Percentiles rank a stretch among this genome's conserved stretches.
Conservation (phyloP, 495 filamentous ascomycete species). For the Xeromyces bisporus region DNA sequence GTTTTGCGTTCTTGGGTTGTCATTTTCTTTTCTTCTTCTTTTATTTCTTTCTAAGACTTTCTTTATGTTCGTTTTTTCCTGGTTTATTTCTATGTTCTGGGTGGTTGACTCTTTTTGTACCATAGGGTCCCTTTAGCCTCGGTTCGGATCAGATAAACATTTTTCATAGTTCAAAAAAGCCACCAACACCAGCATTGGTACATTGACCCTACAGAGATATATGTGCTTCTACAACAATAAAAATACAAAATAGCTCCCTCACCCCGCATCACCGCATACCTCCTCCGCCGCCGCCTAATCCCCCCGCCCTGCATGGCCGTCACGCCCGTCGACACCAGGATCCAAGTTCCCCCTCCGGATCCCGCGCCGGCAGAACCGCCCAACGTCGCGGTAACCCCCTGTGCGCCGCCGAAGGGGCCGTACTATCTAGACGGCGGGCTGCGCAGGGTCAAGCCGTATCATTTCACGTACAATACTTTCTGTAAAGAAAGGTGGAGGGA, state of each 20-base stretch:
- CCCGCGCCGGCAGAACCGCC: slow-evolving; percentile 30
- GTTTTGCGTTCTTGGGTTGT: slow-evolving; percentile 24
- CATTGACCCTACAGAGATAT: too few relatives aligned
- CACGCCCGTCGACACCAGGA: slow-evolving; percentile 24
- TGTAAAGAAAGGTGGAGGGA: slow-evolving; percentile 83
- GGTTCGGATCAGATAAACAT: too few relatives aligned
- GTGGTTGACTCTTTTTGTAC: too few relatives aligned
- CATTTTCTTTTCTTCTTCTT: too few relatives aligned
- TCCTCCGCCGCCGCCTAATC: slow-evolving; percentile 36
- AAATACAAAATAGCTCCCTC: slow-evolving; percentile 59
- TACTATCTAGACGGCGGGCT: slow-evolving; percentile 71
- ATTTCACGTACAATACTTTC: slow-evolving; percentile 87
- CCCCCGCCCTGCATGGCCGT: slow-evolving; percentile 38
- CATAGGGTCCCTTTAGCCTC: too few relatives aligned
- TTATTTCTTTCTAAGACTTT: too few relatives aligned
- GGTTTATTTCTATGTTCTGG: too few relatives aligned
- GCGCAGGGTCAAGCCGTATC: slow-evolving; percentile 70
- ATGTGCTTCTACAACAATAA: too few relatives aligned
- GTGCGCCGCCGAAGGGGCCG: slow-evolving; percentile 45
- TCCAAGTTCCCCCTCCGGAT: slow-evolving; percentile 16
- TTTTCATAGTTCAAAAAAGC: too few relatives aligned
- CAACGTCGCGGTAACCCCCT: slow-evolving; percentile 40
- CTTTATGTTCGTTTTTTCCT: too few relatives aligned
- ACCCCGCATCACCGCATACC: slow-evolving; percentile 37
- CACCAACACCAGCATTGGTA: too few relatives aligned